Conservation (phyloP, 106 monocot genomes). For the Acanthochlamys bracteata region DNA sequence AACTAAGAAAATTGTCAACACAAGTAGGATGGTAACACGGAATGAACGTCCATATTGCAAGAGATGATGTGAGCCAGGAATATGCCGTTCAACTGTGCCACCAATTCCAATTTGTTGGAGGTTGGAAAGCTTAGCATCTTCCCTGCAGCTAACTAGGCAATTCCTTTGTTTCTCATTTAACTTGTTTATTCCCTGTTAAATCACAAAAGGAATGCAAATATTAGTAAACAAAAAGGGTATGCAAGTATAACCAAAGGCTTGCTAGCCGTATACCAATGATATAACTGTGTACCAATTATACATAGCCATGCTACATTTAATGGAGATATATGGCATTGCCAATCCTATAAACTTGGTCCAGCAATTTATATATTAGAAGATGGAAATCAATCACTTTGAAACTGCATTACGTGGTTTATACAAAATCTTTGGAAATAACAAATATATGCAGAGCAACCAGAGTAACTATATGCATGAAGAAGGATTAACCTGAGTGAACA, state of each 20-base stretch:
- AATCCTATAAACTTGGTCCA: no score
- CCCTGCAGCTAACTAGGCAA: conserved; percentile 23
- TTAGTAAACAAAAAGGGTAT: background rate
- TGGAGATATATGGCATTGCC: no score
- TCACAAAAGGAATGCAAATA: background rate
- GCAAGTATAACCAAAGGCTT: no score
- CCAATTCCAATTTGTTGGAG: conserved; percentile 8
- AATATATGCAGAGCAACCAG: background rate
- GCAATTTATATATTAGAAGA: no score
- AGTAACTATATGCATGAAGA: background rate
- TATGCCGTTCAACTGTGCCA: conserved; percentile 13
- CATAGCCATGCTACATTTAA: no score
- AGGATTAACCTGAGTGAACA: conserved; percentile 32
- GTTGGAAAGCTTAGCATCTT: conserved; percentile 12
- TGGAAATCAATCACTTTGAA: no score
- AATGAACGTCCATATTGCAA: conserved; percentile 26
- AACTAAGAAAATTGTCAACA: conserved; percentile 43
- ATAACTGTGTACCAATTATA: no score
- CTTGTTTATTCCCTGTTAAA: conserved; percentile 21
- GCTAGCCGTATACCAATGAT: background rate
- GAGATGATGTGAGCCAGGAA: conserved; percentile 10
- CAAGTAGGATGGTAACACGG: conserved; percentile 32
- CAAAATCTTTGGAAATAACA: background rate
- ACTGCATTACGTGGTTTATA: no score
- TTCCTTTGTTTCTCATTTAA: conserved; percentile 25